Evolutionary conservation across 2,329 filamentous ascomycete species (phyloP).

Genomic region (Zymoseptoria brevis): DNA sequence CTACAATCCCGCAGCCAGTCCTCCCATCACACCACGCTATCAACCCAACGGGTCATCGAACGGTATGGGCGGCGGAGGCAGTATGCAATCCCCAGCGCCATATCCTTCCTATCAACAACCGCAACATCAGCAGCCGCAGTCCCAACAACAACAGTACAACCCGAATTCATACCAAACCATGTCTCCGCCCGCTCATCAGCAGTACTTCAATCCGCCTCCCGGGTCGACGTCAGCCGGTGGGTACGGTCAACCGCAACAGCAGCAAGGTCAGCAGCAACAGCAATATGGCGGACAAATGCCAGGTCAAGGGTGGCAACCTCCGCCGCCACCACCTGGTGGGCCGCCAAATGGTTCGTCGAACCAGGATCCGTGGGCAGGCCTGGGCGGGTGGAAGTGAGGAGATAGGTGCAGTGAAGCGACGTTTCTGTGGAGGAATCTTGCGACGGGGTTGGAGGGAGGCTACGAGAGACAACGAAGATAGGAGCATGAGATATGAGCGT

Average conservation of each 20-base stretch:
- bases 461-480: too few relatives aligned
- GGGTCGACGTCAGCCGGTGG: conserved; percentile 40
- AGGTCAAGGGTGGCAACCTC: conserved; percentile 26
- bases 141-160: conserved; percentile 32
- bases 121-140: conserved; percentile 11
- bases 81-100: conserved; percentile 23
- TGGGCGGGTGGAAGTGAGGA: background rate
- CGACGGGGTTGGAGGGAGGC: background rate
- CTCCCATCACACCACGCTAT: conserved; percentile 41
- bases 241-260: conserved; percentile 54
- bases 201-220: conserved; percentile 44
- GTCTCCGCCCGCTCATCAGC: conserved; percentile 51
- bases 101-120: conserved; percentile 20
- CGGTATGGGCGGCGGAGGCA: conserved; percentile 8
- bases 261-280: conserved; percentile 27
- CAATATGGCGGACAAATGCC: conserved; percentile 27
- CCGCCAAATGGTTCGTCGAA: background rate
- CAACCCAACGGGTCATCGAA: conserved; percentile 18
- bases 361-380: background rate
- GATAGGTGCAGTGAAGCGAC: background rate
- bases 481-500: background rate
- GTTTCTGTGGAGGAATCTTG: background rate
- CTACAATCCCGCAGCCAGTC: conserved; percentile 44
- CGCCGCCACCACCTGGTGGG: background rate
- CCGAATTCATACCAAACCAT: conserved; percentile 40